A percentile compares a stretch with the other conserved stretches of the same genome.
Conservation (phyloP, 306 rosid genomes). For the Pterocarpus macrocarpus region DNA sequence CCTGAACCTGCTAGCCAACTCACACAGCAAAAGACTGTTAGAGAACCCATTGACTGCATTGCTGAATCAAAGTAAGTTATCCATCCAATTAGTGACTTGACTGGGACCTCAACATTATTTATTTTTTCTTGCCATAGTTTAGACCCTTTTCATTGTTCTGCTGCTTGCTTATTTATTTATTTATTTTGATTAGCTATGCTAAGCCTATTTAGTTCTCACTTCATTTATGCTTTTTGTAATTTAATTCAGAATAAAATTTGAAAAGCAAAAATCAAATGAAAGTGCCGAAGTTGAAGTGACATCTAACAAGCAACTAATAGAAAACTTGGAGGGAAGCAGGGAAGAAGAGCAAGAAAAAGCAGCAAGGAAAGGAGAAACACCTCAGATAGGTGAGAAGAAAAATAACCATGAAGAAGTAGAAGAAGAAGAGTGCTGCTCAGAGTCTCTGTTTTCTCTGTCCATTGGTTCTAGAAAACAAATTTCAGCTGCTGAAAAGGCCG, state of each 20-base stretch:
- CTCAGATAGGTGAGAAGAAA: conserved; percentile 3
- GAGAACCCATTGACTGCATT: too few relatives aligned
- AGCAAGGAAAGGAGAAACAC: conserved; percentile 38
- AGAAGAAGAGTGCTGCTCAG: conserved; percentile 52
- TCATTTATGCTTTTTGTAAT: neutral
- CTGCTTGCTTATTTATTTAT: neutral
- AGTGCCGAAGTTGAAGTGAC: conserved; percentile 38
- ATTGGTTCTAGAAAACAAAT: conserved; percentile 49
- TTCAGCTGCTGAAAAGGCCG: conserved; percentile 21
- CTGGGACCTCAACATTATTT: neutral
- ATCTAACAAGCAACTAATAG: conserved; percentile 35
- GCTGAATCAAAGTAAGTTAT: conserved; percentile 57
- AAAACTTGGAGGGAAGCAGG: conserved; percentile 38
- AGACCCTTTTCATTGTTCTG: neutral
- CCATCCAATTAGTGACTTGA: neutral
- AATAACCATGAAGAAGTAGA: conserved; percentile 4
- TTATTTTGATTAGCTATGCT: neutral
- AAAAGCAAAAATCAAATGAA: conserved; percentile 40
- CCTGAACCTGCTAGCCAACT: conserved; percentile 1
- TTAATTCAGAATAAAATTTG: conserved; percentile 54
- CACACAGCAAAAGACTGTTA: conserved; percentile 39
- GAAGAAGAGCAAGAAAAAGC: conserved; percentile 41
- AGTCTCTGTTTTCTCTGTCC: conserved; percentile 60
- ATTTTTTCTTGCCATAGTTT: neutral
- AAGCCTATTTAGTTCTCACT: neutral